Base-by-base conservation (phyloP, 1,284 basidiomycete species). In the Rhizoctonia solani region DNA sequence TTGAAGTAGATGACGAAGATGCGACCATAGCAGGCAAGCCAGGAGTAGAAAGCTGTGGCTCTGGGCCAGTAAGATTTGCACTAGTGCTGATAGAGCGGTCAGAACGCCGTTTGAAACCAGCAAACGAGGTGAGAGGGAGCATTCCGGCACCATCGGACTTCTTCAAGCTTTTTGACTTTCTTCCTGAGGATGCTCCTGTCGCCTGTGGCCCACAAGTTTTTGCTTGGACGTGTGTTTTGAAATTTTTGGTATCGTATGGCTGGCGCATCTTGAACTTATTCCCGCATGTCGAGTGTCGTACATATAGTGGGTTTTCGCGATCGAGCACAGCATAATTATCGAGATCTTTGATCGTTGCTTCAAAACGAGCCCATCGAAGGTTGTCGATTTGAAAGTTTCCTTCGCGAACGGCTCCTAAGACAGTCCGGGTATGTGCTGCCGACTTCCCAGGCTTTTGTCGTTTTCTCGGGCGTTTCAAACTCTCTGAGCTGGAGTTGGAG, bases 241-340 rank as follows among this genome's bases (percentile, higher is more conserved):
- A 58, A n/a, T 29, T 11, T 27, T 46, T 44, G 39, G 21, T 13
- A 4, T 44, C 23, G 11, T 58, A 58, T 4, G 54, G 41, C 30
- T n/a, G 39, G 1, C 39, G 25, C 27, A 46, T 30, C 21, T 5
- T 46, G 3, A 44, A 14, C 54, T 25, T 29, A 6, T 58, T 13
- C 5, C 27, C 41, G 25, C 54, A 58, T 44, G 25, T 58, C 16
- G 41, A 46, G 54, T 46, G 41, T 4, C 54, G 54, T 4, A 58
- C 54, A 13, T 11, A n/a, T 4, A 23, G 25, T 4, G 54, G 54
- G 25, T 58, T 30, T 5, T 4, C 4, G 2, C 29, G 25, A 29
- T 58, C 32, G 41, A 44, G 4, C n/a, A 42, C 25, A n/a, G 54
- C 54, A 46, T 46, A 1, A 1, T 8, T 16, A 29, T 58, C 54